Conservation (phyloP, 2,329 filamentous ascomycete genomes). For the Scolecobasidium constrictum region DNA sequence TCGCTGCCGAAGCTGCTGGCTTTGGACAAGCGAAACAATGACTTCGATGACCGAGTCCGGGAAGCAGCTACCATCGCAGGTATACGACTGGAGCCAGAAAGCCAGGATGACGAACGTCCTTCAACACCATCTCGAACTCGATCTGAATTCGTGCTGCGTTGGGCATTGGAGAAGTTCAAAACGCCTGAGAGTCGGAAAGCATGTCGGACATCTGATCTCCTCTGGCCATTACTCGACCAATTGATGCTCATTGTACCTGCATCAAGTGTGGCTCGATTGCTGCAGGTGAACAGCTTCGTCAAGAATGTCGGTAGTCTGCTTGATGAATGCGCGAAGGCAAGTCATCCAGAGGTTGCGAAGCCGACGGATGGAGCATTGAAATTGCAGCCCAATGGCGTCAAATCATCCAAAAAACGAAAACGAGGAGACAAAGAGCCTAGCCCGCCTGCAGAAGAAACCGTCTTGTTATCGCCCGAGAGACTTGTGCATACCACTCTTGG, state of each 20-base stretch:
- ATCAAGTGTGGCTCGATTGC: conserved; percentile 57
- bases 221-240: conserved; percentile 50
- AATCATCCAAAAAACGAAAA: not conserved
- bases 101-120: conserved; percentile 5
- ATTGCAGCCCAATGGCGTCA: too few species aligned
- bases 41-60: conserved; percentile 27
- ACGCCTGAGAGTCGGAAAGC: conserved; percentile 23
- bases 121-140: conserved; percentile 26
- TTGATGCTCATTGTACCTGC: conserved; percentile 56
- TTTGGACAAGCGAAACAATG: conserved; percentile 26
- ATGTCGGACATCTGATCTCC: conserved; percentile 31
- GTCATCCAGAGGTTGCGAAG: not conserved
- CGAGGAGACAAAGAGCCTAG: not conserved
- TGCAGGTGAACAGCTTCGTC: conserved; percentile 60
- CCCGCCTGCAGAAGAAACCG: not conserved
- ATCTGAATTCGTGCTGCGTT: conserved; percentile 57
- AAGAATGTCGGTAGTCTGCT: conserved; percentile 10
- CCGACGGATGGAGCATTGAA: not conserved
- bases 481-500: not conserved
- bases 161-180: conserved; percentile 52
- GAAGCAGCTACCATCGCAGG: conserved; percentile 29
- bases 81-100: conserved; percentile 21
- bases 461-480: not conserved
- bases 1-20: conserved; percentile 28
- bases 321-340: not conserved